Percentiles rank a stretch among this genome's conserved stretches.
Conservation (phyloP, 441 rosid species). For the Brassica hybrid region DNA sequence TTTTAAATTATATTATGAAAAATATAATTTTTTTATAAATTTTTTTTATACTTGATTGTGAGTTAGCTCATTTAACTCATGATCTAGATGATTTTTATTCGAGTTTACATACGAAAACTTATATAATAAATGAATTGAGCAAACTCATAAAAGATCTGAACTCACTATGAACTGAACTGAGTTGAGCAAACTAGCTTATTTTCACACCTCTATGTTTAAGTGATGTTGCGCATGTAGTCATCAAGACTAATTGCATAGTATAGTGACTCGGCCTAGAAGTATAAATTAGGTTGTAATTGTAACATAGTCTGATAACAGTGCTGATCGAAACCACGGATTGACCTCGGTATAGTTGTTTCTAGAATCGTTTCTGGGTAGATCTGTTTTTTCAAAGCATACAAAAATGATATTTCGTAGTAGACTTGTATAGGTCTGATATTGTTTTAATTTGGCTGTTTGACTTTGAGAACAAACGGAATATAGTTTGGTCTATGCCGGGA, state of each 20-base stretch:
- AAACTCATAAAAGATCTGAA: too few species aligned
- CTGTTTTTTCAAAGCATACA: background rate
- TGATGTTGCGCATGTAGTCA: background rate
- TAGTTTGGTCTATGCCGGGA: background rate
- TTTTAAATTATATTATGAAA: too few species aligned
- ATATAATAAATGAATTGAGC: too few species aligned
- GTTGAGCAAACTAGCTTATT: too few species aligned
- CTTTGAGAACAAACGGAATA: conserved; percentile 18
- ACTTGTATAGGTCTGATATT: conserved; percentile 1
- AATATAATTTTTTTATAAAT: too few species aligned
- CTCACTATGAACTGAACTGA: too few species aligned
- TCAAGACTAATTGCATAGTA: background rate
- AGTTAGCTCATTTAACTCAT: too few species aligned
- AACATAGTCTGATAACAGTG: background rate
- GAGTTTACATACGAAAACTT: too few species aligned
- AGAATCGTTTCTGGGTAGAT: too few species aligned
- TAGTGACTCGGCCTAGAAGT: background rate
- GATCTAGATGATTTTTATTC: too few species aligned
- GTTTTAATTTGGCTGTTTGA: background rate
- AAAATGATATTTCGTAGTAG: background rate
- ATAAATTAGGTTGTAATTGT: background rate
- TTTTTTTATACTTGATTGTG: too few species aligned
- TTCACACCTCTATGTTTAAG: background rate
- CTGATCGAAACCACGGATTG: background rate
- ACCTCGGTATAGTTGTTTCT: background rate